Conservation (phyloP, 2,329 filamentous ascomycete genomes). For the Massarina eburnea region DNA sequence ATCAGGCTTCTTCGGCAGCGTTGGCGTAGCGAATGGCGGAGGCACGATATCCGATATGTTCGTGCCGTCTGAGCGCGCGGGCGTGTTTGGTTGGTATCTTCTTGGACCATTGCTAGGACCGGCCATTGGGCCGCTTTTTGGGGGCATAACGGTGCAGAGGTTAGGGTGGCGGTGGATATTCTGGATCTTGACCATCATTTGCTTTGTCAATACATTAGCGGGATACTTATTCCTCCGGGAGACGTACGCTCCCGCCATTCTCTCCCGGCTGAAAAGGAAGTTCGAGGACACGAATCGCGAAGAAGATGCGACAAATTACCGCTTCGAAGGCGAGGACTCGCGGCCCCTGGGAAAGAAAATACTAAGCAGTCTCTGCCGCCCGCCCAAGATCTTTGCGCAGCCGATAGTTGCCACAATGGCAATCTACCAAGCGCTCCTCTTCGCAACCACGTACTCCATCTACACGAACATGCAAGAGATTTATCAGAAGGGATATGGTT, state of each 20-base stretch:
- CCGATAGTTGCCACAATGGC: constrained; percentile 52
- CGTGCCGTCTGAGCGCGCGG: constrained; percentile 47
- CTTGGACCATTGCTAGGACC: constrained; percentile 48
- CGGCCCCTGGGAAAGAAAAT: constrained; percentile 43
- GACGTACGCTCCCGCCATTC: constrained; percentile 48
- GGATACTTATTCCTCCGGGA: constrained; percentile 50
- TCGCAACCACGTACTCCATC: constrained; percentile 52
- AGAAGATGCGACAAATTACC: constrained; percentile 38
- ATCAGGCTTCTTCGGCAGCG: constrained; percentile 53
- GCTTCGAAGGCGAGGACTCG: constrained; percentile 47
- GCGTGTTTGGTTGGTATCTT: constrained; percentile 51
- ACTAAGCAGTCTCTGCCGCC: constrained; percentile 41
- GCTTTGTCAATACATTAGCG: constrained; percentile 43
- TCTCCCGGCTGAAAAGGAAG: constrained; percentile 37
- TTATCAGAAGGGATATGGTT: constrained; percentile 47
- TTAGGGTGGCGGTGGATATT: constrained; percentile 53
- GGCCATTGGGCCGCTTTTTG: constrained; percentile 47
- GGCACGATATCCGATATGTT: constrained; percentile 58
- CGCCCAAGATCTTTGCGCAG: constrained; percentile 47
- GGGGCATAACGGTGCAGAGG: constrained; percentile 48
- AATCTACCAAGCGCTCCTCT: constrained; percentile 50
- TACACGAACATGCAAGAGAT: constrained; percentile 54
- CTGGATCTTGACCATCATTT: constrained; percentile 50
- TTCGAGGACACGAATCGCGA: constrained; percentile 32
- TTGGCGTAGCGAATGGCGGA: constrained; percentile 55